Evolutionary conservation across 768 basidiomycete species (phyloP), one percentile per base, ranked within the genome.

Genomic region (Leccinum pellstonianum): DNA sequence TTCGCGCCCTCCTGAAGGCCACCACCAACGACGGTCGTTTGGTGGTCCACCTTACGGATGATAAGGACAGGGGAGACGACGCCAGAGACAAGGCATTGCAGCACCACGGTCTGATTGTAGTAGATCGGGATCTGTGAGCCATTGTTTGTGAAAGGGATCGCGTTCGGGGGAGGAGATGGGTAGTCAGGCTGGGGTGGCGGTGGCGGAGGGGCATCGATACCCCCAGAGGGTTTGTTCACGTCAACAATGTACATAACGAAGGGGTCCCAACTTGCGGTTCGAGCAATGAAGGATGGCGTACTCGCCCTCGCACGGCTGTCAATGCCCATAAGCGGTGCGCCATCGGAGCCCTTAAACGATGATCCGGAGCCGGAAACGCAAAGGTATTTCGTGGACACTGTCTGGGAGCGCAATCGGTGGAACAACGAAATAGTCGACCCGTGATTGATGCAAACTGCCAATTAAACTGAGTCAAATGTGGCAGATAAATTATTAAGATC

Each of bases 221-320:
- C 86, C 29, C 87, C 87, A 19, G 84, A 81, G 19, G 93, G 90
- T 69, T 89, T 90, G 76, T 85, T 88, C 62, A 94, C 91, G 73
- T 98, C 95, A 62, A 97, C 95, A 62, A 97, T 94, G 79, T 97
- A 98, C 83, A 98, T 92, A 68, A 98, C 86, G 76, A 97, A 98
- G 0, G 94, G 90, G 76, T 95, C 91, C 93, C 93, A 95, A 66
- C 90, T 88, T 37, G 90, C 88, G 17, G 93, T 95, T 57, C 91
- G 84, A 25, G 93, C 91, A 68, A 93, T 91, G 73, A 95, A 94
- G 27, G 89, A 95, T 51, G 90, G 91, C 7, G 87, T 89, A 46
- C 82, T 85, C n/a, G 83, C 82, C 59, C 85, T 84, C 62, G 79
- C 80, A 62, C 86, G 86, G 72, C 80, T 87, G 72, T 88, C 86